Conservation (phyloP, 2,329 filamentous ascomycete species). For the Trichoderma sp. region DNA sequence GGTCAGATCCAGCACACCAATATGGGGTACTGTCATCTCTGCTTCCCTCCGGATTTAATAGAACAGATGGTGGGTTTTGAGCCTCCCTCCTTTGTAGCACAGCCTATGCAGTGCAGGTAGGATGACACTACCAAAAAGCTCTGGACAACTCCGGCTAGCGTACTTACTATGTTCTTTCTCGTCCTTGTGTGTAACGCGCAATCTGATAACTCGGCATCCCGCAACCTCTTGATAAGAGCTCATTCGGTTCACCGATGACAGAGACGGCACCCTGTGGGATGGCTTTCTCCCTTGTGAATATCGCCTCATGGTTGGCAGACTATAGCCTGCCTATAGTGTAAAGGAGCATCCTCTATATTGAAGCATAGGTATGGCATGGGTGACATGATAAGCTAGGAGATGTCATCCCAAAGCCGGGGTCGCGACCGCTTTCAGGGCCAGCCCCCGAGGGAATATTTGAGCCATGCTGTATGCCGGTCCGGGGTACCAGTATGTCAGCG, state of each 20-base stretch:
- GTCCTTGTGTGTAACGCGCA: background rate
- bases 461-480: background rate
- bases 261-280: background rate
- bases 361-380: background rate
- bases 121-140: background rate
- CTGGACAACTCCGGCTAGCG: background rate
- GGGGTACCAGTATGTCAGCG: background rate
- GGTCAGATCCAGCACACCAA: background rate
- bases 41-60: background rate
- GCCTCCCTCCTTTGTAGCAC: background rate
- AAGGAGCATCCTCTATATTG: background rate
- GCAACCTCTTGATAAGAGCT: background rate
- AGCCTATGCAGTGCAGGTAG: background rate
- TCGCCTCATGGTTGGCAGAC: background rate
- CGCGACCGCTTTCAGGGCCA: background rate
- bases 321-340: background rate
- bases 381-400: background rate
- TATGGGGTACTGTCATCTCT: background rate
- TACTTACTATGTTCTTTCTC: background rate
- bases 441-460: background rate
- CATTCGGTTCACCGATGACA: background rate
- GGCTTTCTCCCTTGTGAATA: background rate
- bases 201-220: background rate
- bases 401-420: background rate
- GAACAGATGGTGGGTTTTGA: background rate